These are phyloP conservation scores for Cicer pinnatifidum DNA, from an alignment of 306 rosid species.

Conservation along the genomic window DNA sequence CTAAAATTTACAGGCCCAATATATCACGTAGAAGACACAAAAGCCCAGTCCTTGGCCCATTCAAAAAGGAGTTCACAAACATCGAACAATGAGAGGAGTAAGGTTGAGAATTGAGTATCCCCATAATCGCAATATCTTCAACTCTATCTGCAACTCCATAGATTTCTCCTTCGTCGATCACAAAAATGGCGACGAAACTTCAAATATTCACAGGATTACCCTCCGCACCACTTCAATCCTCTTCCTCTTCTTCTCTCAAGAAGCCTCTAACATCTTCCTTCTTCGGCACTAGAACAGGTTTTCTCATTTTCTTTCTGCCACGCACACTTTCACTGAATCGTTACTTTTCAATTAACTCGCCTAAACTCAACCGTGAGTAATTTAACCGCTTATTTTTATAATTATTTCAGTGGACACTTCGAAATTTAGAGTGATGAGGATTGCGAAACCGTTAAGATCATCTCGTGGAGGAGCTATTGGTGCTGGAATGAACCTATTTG, in stretches of 20 bases:
- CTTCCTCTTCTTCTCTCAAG: conserved; percentile 56
- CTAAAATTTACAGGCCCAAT: too few relatives aligned
- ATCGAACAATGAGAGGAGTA: conserved; percentile 11
- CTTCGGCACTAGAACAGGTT: conserved; percentile 59
- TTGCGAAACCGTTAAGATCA: conserved; percentile 46
- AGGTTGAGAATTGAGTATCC: conserved; percentile 37
- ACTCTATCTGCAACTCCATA: conserved; percentile 43
- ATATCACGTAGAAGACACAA: neutral
- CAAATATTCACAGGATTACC: conserved; percentile 67
- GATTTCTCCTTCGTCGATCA: conserved; percentile 10
- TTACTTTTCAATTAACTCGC: neutral
- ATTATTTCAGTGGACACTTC: conserved; percentile 41
- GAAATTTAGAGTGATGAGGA: conserved; percentile 55
- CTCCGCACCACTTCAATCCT: conserved; percentile 53
- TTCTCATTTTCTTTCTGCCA: neutral
- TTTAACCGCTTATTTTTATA: neutral
- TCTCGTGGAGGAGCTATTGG: conserved; percentile 76
- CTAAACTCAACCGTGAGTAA: neutral
- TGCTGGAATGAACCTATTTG: conserved; percentile 82
- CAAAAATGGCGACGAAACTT: conserved; percentile 67
- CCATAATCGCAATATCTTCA: conserved; percentile 44
- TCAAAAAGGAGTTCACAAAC: neutral
- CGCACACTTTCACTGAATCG: neutral
- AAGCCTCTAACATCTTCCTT: conserved; percentile 67
- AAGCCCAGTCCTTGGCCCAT: neutral